Base-by-base conservation (phyloP, 2,329 filamentous ascomycete species). In the Trichoderma sp. region DNA sequence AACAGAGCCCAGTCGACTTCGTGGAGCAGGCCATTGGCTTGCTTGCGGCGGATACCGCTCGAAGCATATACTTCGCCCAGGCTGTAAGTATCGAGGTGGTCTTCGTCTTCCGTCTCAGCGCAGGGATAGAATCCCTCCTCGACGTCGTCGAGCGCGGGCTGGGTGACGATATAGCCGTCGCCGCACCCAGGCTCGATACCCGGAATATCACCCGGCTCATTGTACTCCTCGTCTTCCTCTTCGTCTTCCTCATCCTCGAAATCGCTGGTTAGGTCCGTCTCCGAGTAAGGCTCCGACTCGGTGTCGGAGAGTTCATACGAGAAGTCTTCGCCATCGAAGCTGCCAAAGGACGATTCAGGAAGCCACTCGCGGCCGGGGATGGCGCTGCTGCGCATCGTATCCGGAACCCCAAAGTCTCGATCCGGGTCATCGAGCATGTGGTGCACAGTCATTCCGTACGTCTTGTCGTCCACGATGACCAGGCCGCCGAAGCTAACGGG, bases 1-100 rank as follows among this genome's bases (percentile, higher is more conserved):
- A 98, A 93, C 2, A 98, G 80, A 0, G 93, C 93, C 94, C 94
- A 98, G 76, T 98, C 94, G 51, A 98, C 93, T 76, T 98, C 94
- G 74, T 97, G 94, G 6, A 91, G 82, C 26, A 96, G 80, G 5
- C 89, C 88, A 67, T 90, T 83, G 66, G 86, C 83, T 62, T 89
- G 84, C 59, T 90, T 89, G 34, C 94, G 87, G 5, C 92, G 88
- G 66, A 98, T 90, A 7, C 94, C 94, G 24, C 93, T 97, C 0
- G 92, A 96, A 0, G 94, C 94, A 72, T 96, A 92, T 4, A 98
- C 82, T 71, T 92, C 88, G 3, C 94, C 94, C 1, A 98, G 82
- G 15, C 88, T 86, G 71, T 91, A 95, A 0, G 89, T 92, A 51
- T 91, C 87, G 0, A 97, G 82, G 69, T 97, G 90, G 66, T 98